Evolutionary conservation across 306 rosid genomes (phyloP), one percentile per base, ranked within the genome.

Genomic region (Lotus japonicus): DNA sequence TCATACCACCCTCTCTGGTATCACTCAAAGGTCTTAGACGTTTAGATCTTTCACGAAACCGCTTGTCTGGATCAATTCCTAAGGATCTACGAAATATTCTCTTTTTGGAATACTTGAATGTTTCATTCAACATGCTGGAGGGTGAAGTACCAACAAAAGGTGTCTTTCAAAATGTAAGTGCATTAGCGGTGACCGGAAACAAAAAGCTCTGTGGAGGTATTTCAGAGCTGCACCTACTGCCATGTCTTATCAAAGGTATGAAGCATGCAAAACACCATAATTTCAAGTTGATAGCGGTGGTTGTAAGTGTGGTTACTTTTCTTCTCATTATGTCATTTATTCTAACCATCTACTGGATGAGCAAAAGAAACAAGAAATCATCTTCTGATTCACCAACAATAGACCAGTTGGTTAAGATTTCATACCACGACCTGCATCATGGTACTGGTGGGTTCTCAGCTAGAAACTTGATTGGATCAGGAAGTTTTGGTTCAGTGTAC

Each of bases 41-140:
- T 33, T 57, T 80, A 62, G 82, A 83, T 42, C 13, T 83, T 11
- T 81, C 83, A 0, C n/a, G 5, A 12, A 86, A 76, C 49, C 64
- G 33, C 7, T 70, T 86, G 15, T 58, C 65, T 0, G 81, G 84
- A n/a, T 2, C 51, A 10, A 77, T 81, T 71, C 83, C 83, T 7
- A 4, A 55, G 12, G 58, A 17, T 9, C 7, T 80, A 0, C 42
- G 77, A 10, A 66, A 68, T 11, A 15, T 66, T 19, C n/a, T 16
- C 1, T 12, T 50, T 6, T 13, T 71, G 14, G 0, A 2, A 0
- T 26, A 62, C 43, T 38, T 84, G 56, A 74, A 74, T 63, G 33
- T 83, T 61, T 80, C 81, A 5, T 77, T 56, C 17, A 84, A 78
- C 41, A 35, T 50, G 31, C 28, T 81, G 8, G 81, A 44, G 11